A percentile compares a stretch with the other conserved stretches of the same genome.
Evolutionary conservation across 2,329 filamentous ascomycete genomes (phyloP).

Genomic region (Exophiala spinifera): DNA sequence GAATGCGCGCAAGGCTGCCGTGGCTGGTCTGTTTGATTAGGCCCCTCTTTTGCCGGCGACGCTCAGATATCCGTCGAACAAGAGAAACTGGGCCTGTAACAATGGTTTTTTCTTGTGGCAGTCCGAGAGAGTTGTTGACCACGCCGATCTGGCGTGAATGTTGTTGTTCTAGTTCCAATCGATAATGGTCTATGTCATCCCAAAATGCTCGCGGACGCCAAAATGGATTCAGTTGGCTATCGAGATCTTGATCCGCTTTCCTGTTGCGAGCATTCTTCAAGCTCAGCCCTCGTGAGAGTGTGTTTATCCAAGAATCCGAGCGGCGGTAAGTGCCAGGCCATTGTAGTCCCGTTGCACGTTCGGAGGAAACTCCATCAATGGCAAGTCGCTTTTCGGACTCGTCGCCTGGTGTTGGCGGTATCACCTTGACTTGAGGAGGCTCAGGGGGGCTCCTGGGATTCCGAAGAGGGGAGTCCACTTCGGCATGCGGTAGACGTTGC

Average conservation of each 20-base stretch:
- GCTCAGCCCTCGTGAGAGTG: conserved; percentile 39
- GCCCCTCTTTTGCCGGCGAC: conserved; percentile 29
- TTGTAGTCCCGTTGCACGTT: conserved; percentile 28
- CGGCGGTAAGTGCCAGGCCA: conserved; percentile 40
- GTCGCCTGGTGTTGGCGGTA: conserved; percentile 49
- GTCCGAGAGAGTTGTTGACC: conserved; percentile 55
- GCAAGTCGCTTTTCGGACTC: conserved; percentile 44
- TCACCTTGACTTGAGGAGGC: conserved; percentile 55
- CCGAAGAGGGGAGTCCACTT: conserved; percentile 56
- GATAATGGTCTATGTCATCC: conserved; percentile 51
- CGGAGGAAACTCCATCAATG: conserved; percentile 24
- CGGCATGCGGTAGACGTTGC: conserved; percentile 29
- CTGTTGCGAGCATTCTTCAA: conserved; percentile 42
- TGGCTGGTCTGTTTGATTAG: conserved; percentile 33
- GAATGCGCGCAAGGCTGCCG: conserved; percentile 33
- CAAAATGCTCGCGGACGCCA: conserved; percentile 64
- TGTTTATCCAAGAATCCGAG: conserved; percentile 39
- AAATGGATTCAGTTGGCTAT: conserved; percentile 56
- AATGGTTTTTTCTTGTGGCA: conserved; percentile 49
- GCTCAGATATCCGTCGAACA: conserved; percentile 35
- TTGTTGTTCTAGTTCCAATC: conserved; percentile 38
- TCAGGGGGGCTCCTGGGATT: conserved; percentile 58
- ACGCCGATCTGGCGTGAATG: conserved; percentile 41
- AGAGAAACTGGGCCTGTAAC: conserved; percentile 41
- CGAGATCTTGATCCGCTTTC: conserved; percentile 43